Base-by-base conservation (phyloP, 2,329 filamentous ascomycete genomes). In the Plenodomus tracheiphilus region DNA sequence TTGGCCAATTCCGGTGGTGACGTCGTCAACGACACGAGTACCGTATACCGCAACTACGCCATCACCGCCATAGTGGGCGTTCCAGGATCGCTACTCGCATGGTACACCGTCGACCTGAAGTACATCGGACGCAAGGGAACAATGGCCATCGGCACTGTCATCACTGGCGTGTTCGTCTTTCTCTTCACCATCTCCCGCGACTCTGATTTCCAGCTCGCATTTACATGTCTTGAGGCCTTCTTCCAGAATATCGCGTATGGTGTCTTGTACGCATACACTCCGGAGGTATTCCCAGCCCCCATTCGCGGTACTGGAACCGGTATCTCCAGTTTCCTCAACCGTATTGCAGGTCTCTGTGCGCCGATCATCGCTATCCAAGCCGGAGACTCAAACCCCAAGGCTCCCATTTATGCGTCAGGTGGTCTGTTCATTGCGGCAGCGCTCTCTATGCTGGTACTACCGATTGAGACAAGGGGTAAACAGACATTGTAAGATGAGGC, bases 1-100 rank as follows among this genome's bases (percentile, higher is more conserved):
- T 83, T 95, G 50, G 82, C 85, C 19, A 81, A 84, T 47, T 80
- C 83, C 20, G 76, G 75, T 10, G 58, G 59, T 15, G 61, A 43
- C 1, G 54, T 63, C 1, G 45, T 51, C 2, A 66, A 63, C n/a
- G 54, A 65, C 15, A 61, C 56, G 3, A 54, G 54, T 40, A 70
- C 74, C 28, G 76, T 84, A 0, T 95, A 94, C 75, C 85, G 88
- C 52, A 90, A 91, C 77, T 93, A 91, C 69, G 86, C 86, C 69
- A 91, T 95, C 69, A 90, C 88, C 15, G 88, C 87, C 35, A 76
- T 90, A 32, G 82, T 86, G 40, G 89, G 90, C 34, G 84, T 94
- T 2, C 90, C 89, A 0, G 90, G 90, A 18, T 88, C 86, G 40
- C 73, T 94, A 17, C 76, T 93, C 9, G 90, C 86, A 15, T 87